These are phyloP conservation scores for Pseudogymnoascus sp. DNA, from an alignment of 2,329 filamentous ascomycete species.

Conservation along the genomic window DNA sequence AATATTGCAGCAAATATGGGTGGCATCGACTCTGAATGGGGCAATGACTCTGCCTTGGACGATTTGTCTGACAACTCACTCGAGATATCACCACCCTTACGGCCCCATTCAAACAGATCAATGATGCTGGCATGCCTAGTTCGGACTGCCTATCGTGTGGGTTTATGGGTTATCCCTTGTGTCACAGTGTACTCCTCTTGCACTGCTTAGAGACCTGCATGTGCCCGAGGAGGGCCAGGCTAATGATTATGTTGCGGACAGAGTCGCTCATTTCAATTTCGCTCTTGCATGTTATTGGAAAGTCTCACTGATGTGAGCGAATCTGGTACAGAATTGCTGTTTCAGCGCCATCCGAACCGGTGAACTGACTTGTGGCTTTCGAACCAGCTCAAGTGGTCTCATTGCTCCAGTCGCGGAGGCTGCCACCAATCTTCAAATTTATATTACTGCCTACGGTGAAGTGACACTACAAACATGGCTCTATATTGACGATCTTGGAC, in stretches of 20 bases:
- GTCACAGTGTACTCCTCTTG: too few species aligned
- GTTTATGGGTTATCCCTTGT: too few species aligned
- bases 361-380: background rate
- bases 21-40: too few species aligned
- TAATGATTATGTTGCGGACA: background rate
- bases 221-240: background rate
- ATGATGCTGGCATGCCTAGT: too few species aligned
- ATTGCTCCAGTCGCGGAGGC: background rate
- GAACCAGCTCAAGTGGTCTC: background rate
- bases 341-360: constrained; percentile 3
- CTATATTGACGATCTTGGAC: background rate
- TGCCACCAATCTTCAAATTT: background rate
- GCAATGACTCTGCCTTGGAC: too few species aligned
- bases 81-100: too few species aligned
- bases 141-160: too few species aligned
- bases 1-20: too few species aligned
- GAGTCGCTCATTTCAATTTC: background rate
- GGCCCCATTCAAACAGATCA: too few species aligned
- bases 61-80: too few species aligned
- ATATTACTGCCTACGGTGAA: background rate
- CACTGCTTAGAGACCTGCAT: background rate
- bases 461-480: too few species aligned
- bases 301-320: background rate
- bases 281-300: background rate
- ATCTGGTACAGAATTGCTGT: background rate